These are phyloP conservation scores for Arthrobotrys conoides DNA, from an alignment of 2,329 filamentous ascomycete genomes.

Conservation along the genomic window DNA sequence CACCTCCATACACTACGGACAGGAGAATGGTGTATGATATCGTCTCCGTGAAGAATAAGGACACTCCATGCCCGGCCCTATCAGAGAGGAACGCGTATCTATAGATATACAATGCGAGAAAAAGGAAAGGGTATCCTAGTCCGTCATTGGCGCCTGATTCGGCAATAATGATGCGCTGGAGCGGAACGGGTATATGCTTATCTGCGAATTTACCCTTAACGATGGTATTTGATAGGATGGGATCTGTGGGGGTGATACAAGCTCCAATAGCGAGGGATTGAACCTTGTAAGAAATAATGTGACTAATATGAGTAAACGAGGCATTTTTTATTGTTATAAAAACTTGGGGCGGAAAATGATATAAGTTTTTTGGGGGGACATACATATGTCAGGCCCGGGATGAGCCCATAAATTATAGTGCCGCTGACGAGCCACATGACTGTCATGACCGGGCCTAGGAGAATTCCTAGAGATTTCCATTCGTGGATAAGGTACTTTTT, in stretches of 20 bases:
- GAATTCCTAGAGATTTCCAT: slow-evolving; percentile 80
- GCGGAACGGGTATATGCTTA: slow-evolving; percentile 83
- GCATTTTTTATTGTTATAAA: neutral
- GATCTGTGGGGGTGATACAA: slow-evolving; percentile 93
- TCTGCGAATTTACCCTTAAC: slow-evolving; percentile 95
- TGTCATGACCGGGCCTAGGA: slow-evolving; percentile 87
- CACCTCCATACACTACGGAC: slow-evolving; percentile 81
- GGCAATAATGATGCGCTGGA: slow-evolving; percentile 84
- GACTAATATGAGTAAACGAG: neutral
- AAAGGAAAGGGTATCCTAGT: slow-evolving; percentile 88
- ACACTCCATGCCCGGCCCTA: slow-evolving; percentile 76
- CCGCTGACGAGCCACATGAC: slow-evolving; percentile 89
- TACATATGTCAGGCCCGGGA: slow-evolving; percentile 77
- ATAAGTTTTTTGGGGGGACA: neutral
- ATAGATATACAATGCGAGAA: slow-evolving; percentile 85
- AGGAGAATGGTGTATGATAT: slow-evolving; percentile 86
- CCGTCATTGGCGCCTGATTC: slow-evolving; percentile 93
- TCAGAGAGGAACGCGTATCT: slow-evolving; percentile 78
- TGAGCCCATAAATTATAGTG: slow-evolving; percentile 81
- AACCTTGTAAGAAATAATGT: slow-evolving; percentile 66
- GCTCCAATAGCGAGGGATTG: slow-evolving; percentile 85
- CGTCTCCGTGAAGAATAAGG: slow-evolving; percentile 86
- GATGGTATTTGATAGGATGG: slow-evolving; percentile 87
- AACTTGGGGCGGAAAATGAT: neutral
- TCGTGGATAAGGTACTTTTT: slow-evolving; percentile 83